These are phyloP conservation scores for Dicorynia guianensis DNA, from an alignment of 306 rosid species.

Conservation along the genomic window DNA sequence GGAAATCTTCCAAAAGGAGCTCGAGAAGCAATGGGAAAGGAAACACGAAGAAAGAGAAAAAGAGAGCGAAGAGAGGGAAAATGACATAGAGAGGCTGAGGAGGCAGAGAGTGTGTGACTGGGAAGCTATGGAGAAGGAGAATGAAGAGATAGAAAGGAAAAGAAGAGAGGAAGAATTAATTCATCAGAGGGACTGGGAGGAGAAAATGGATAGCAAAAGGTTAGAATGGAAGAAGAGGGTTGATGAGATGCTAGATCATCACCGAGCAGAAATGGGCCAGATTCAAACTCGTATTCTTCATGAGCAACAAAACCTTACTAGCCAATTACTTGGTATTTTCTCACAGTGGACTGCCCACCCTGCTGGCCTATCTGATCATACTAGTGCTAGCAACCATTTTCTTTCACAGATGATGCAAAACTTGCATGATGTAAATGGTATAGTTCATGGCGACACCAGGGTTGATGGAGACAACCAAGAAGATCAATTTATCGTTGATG, in stretches of 20 bases:
- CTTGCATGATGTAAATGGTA: conserved; percentile 87
- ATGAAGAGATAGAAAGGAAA: conserved; percentile 77
- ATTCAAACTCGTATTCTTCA: conserved; percentile 87
- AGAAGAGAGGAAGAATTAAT: conserved; percentile 80
- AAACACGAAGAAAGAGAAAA: conserved; percentile 72
- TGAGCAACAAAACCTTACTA: conserved; percentile 85
- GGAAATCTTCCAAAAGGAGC: conserved; percentile 62
- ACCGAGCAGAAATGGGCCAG: conserved; percentile 86
- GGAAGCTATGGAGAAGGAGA: conserved; percentile 84
- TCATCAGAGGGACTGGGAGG: conserved; percentile 80
- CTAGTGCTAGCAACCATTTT: conserved; percentile 87
- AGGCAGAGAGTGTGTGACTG: conserved; percentile 74
- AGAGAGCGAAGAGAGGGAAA: conserved; percentile 67
- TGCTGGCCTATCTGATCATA: conserved; percentile 84
- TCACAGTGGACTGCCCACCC: conserved; percentile 96
- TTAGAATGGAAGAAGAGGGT: conserved; percentile 87
- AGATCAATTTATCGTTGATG: conserved; percentile 91
- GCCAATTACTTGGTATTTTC: conserved; percentile 82
- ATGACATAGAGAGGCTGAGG: conserved; percentile 64
- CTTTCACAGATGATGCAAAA: conserved; percentile 97
- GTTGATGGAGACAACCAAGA: conserved; percentile 95
- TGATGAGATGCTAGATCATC: conserved; percentile 77
- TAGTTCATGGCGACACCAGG: conserved; percentile 84
- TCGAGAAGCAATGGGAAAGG: conserved; percentile 75
- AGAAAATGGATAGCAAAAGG: conserved; percentile 77